Conservation (phyloP, 2,329 filamentous ascomycete species). For the Dothideomycetes sp. region DNA sequence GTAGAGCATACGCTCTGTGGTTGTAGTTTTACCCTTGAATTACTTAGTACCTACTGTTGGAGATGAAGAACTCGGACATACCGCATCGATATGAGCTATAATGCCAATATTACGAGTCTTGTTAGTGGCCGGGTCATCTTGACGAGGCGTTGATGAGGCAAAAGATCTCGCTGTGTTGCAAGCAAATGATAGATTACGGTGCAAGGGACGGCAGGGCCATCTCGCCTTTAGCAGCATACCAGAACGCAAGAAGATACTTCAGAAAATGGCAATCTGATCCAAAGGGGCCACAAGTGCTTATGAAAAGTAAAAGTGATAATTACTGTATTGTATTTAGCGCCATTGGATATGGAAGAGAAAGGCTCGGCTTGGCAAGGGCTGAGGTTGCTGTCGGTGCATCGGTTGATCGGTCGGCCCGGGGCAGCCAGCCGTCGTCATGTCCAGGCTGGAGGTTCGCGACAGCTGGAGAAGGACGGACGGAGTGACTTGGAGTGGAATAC, state of each 20-base stretch:
- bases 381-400: too few species aligned
- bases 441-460: constrained; percentile 17
- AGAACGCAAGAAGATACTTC: neutral
- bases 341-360: too few species aligned
- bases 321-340: too few species aligned
- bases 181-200: constrained; percentile 1
- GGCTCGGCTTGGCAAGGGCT: too few species aligned
- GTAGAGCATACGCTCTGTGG: constrained; percentile 97
- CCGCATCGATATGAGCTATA: constrained; percentile 95
- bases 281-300: too few species aligned
- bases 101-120: constrained; percentile 88
- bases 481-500: too few species aligned
- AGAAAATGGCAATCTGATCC: too few species aligned
- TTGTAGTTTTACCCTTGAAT: constrained; percentile 79
- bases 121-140: constrained; percentile 8
- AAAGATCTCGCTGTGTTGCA: constrained; percentile 9
- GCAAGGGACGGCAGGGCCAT: constrained; percentile 7
- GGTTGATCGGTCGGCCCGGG: constrained; percentile 20
- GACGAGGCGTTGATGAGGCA: constrained; percentile 7
- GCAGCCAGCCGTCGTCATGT: constrained; percentile 20
- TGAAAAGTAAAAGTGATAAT: too few species aligned
- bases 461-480: constrained; percentile 17
- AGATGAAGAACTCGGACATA: constrained; percentile 27
- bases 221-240: constrained; percentile 9
- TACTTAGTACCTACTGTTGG: constrained; percentile 13